phyloP scores from a whole-genome alignment of 805 yeast species.

The Candida sithepensis region DNA sequence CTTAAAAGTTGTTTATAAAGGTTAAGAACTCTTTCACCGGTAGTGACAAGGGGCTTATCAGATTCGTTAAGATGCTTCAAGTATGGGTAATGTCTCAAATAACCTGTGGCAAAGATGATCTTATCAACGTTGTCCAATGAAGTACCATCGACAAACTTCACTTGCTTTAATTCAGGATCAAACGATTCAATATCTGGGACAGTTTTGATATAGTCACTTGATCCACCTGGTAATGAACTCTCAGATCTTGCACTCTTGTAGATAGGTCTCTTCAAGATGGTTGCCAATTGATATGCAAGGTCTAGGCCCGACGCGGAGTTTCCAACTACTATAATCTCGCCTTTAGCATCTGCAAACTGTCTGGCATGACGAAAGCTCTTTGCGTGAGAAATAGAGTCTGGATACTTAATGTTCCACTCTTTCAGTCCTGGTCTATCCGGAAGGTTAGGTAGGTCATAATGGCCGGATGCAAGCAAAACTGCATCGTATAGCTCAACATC shows the following conservation, averaged over 20 bases:
- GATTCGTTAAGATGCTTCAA: slow-evolving; percentile 32
- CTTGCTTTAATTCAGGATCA: slow-evolving; percentile 34
- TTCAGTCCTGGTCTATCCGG: slow-evolving; percentile 55
- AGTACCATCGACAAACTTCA: slow-evolving; percentile 48
- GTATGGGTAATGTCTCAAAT: slow-evolving; percentile 58
- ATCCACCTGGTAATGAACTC: slow-evolving; percentile 40
- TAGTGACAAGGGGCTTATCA: slow-evolving; percentile 36
- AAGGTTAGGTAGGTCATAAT: slow-evolving; percentile 52
- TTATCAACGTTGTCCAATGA: slow-evolving; percentile 44
- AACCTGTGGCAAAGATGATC: slow-evolving; percentile 72
- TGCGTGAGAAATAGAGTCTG: slow-evolving; percentile 53
- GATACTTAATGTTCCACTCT: slow-evolving; percentile 41
- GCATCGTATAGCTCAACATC: slow-evolving; percentile 51
- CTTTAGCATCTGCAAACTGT: slow-evolving; percentile 34
- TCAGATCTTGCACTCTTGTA: slow-evolving; percentile 49
- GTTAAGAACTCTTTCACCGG: slow-evolving; percentile 46
- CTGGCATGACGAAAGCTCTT: slow-evolving; percentile 49
- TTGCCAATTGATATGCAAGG: slow-evolving; percentile 57
- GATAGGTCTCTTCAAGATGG: slow-evolving; percentile 36
- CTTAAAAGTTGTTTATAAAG: slow-evolving; percentile 60
- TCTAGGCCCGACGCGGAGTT: slow-evolving; percentile 75
- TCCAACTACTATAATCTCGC: slow-evolving; percentile 63
- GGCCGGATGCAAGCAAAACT: slow-evolving; percentile 62
- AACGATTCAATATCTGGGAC: slow-evolving; percentile 41
- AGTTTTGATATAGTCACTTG: slow-evolving; percentile 37